Base-by-base conservation (phyloP, 768 basidiomycete genomes). In the Mrakia gelida region DNA sequence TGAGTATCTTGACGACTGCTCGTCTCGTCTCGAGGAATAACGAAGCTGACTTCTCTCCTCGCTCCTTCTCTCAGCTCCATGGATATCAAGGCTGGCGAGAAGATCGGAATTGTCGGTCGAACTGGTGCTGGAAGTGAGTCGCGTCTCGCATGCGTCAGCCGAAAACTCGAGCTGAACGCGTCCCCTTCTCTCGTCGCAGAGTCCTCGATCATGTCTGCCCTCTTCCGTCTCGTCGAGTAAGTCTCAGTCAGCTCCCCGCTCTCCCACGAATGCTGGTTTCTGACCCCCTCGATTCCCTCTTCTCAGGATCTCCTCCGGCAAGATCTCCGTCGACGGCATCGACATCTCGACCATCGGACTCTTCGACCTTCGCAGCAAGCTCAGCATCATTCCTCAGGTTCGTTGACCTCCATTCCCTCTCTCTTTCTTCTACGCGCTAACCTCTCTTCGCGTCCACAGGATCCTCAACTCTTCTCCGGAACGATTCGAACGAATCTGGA, bases 31-130 rank as follows among this genome's bases (percentile, higher is more conserved):
- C 11, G 45, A 45, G 11, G 15, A 7, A 26, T 3, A 13, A n/a
- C 23, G 26, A 10, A 28, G 23, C 59, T 28, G 59, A 59, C 26
- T 28, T 59, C 49, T n/a, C n/a, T 6, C 28, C 52, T 54, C 23
- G 52, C 26, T n/a, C 59, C 3, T 11, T 59, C 91, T 84, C 91
- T 91, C 8, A 83, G 97, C 73, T 89, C 88, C 11, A 88, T 97
- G 88, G 85, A 85, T 43, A 86, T 97, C 34, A 83, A 85, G 0
- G 88, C 89, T 0, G 92, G 92, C 9, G 95, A 97, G 85, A 95
- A 96, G 85, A 90, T 98, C 80, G 95, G 95, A 43, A 92, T 96
- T 73, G 92, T 96, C 68, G 94, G 94, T 67, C 81, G 89, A 84
- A 88, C 82, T 4, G 91, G 90, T 67, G 93, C 93, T 0, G 94